Conservation (phyloP, 495 filamentous ascomycete genomes). For the Penicillium alfredii region DNA sequence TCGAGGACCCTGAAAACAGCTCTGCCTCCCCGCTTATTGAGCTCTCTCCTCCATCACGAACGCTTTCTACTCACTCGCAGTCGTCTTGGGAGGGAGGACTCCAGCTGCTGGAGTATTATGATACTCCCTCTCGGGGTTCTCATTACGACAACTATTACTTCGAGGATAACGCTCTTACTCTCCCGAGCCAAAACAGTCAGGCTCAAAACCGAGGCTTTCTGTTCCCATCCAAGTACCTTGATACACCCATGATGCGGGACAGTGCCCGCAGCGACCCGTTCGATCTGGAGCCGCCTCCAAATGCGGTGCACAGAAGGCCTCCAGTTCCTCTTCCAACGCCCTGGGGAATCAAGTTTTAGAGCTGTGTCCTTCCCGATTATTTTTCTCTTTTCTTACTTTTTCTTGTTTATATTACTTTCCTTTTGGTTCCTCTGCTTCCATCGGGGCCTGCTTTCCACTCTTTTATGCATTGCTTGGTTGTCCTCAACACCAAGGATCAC, state of each 20-base stretch:
- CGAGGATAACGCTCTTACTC: constrained; percentile 20
- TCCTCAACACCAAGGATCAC: too few species aligned
- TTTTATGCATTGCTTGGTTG: too few species aligned
- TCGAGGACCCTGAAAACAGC: constrained; percentile 7
- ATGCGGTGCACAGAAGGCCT: constrained; percentile 9
- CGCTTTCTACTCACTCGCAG: constrained; percentile 18
- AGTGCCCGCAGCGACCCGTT: constrained; percentile 57
- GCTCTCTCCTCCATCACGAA: constrained; percentile 9
- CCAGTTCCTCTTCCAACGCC: constrained; percentile 3
- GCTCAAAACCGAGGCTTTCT: neutral
- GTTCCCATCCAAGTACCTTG: constrained; percentile 1
- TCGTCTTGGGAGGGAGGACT: constrained; percentile 6
- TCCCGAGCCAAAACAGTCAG: too few species aligned
- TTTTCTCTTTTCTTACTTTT: neutral
- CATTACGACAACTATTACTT: constrained; percentile 8
- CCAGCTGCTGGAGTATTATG: neutral
- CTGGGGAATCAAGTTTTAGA: constrained; percentile 4
- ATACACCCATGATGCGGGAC: constrained; percentile 10
- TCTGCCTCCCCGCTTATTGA: constrained; percentile 7
- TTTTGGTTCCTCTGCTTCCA: too few species aligned
- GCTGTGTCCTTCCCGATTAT: neutral
- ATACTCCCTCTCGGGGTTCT: neutral
- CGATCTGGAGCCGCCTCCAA: constrained; percentile 51
- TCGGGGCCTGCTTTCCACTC: too few species aligned
- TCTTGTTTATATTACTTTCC: constrained; percentile 2